Percentiles rank a stretch among this genome's conserved stretches.
Conservation (phyloP, 352 stramenopile genomes). For the Phytopythium montanum region DNA sequence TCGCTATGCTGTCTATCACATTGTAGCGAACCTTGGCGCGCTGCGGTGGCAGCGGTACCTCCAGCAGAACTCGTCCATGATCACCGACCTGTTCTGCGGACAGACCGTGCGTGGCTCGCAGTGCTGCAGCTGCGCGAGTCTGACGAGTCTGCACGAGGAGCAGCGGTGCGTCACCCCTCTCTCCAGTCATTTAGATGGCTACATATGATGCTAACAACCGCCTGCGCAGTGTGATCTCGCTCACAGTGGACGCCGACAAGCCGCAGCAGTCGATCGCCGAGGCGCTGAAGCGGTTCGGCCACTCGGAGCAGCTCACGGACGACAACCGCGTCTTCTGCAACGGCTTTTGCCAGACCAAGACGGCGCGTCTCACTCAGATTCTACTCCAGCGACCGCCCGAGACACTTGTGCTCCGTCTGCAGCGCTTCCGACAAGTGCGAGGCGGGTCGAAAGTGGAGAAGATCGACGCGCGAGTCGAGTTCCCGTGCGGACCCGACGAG, state of each 20-base stretch:
- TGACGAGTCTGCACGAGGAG: conserved; percentile 75
- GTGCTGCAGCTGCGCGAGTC: conserved; percentile 65
- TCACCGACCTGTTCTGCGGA: conserved; percentile 65
- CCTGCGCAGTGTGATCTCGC: conserved; percentile 57
- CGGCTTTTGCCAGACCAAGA: conserved; percentile 60
- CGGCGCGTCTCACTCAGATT: conserved; percentile 64
- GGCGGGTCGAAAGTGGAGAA: conserved; percentile 37
- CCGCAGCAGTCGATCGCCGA: conserved; percentile 38
- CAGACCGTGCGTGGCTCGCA: conserved; percentile 79
- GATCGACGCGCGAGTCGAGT: conserved; percentile 47
- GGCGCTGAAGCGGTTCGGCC: conserved; percentile 48
- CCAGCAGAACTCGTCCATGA: conserved; percentile 54
- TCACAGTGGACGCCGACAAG: conserved; percentile 41
- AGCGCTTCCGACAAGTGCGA: conserved; percentile 60
- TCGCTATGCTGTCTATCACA: not conserved
- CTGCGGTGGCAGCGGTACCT: conserved; percentile 59
- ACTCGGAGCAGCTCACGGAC: conserved; percentile 53
- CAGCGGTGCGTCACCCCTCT: conserved; percentile 15
- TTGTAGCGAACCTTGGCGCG: conserved; percentile 46
- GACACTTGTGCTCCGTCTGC: conserved; percentile 59
- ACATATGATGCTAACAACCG: conserved; percentile 5
- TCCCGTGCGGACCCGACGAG: conserved; percentile 39
- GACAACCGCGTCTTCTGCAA: conserved; percentile 76
- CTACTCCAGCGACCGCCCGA: conserved; percentile 55
- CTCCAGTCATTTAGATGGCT: not conserved